Base-by-base conservation (phyloP, 345 rosid genomes). In the Cardamine chenopodiifolia region DNA sequence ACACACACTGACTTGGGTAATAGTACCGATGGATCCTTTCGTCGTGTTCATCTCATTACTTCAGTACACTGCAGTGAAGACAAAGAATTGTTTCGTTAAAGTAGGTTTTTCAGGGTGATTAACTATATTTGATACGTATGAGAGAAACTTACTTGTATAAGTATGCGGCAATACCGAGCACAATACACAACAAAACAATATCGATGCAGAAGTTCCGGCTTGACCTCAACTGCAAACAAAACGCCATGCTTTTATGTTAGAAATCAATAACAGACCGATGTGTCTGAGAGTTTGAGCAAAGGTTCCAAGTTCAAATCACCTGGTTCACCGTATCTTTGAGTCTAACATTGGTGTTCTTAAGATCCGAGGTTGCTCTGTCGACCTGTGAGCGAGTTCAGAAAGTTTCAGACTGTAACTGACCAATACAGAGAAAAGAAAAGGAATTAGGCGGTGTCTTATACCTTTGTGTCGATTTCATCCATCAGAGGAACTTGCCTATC, bases 391-490 rank as follows among this genome's bases (percentile, higher is more conserved):
- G 25, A 53, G 62, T 60, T 7, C 39, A 50, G 49, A 79, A 17
- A 17, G 47, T 63, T 62, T 59, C 32, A 64, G 59, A 67, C 44
- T 31, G 52, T 72, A 60, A 29, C 67, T 39, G 42, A 20, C 10
- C 12, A 57, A 45, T 32, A 55, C 19, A 69, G 48, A 74, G 68
- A 57, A 25, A 56, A 14, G 13, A 61, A 17, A 68, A 69, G 9
- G 70, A 48, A 19, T 15, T 35, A 5, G 42, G 23, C 9, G 12
- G 18, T 54, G 50, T 62, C 20, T 62, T 74, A 70, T 64, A 87
- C 98, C 97, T 94, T 94, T 52, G 92, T 40, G 83, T 96, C 99
- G 66, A 96, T 96, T 84, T 96, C 99, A 78, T 96, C 99, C 98
- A 90, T 87, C 86, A 96, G 71, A 66, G 98, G 99, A 73, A 92